Evolutionary conservation across 768 basidiomycete genomes (phyloP).

Genomic region (Kwoniella dendrophila): DNA sequence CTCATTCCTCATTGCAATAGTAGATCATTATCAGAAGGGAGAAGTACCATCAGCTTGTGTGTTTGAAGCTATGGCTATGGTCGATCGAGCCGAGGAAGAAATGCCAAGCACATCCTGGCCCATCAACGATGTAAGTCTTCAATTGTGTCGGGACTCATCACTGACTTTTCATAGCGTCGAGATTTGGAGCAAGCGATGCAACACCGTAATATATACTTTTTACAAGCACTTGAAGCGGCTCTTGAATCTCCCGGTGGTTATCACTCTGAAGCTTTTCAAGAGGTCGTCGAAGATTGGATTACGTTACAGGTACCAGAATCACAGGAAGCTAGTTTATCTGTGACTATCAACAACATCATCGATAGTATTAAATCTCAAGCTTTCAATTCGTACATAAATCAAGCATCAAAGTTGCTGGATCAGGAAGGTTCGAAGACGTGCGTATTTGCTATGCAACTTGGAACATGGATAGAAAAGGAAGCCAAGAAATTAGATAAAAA

Average conservation of each 20-base stretch:
- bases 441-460: constrained; percentile 61
- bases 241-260: constrained; percentile 27
- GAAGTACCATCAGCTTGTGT: constrained; percentile 94
- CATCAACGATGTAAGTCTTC: constrained; percentile 70
- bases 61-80: constrained; percentile 78
- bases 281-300: constrained; percentile 34
- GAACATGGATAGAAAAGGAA: constrained; percentile 83
- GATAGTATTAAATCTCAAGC: constrained; percentile 35
- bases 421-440: constrained; percentile 42
- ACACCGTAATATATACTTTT: constrained; percentile 26
- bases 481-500: constrained; percentile 82
- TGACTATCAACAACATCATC: constrained; percentile 21
- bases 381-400: constrained; percentile 37
- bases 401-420: constrained; percentile 40
- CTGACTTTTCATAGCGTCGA: no score
- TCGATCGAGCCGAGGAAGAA: constrained; percentile 72
- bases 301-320: constrained; percentile 7
- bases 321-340: constrained; percentile 5
- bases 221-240: constrained; percentile 25
- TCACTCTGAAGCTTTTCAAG: constrained; percentile 27
- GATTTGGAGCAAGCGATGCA: no score
- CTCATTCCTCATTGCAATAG: constrained; percentile 82
- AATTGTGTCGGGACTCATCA: background rate
- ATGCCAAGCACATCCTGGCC: constrained; percentile 76
- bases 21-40: constrained; percentile 80